Percentiles rank a stretch among this genome's conserved stretches.
These are phyloP conservation scores for Cynara cardunculus DNA, from an alignment of 129 eudicot genomes.

Conservation along the genomic window DNA sequence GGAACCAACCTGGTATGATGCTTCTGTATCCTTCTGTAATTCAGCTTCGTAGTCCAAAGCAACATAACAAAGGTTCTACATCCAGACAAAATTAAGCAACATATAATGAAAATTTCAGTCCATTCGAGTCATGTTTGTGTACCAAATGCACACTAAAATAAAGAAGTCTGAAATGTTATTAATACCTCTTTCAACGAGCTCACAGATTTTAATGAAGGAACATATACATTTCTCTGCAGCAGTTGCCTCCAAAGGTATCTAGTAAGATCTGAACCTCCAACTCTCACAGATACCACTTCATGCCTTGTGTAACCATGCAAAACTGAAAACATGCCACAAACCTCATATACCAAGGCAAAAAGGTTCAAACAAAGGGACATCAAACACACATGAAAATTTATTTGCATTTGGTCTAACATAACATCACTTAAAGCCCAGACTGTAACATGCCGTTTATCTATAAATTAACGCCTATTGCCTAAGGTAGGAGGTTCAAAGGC, in stretches of 20 bases:
- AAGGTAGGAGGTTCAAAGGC: background rate
- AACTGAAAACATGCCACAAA: slow-evolving; percentile 31
- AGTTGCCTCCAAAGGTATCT: slow-evolving; percentile 34
- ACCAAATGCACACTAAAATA: background rate
- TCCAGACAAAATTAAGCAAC: slow-evolving; percentile 10
- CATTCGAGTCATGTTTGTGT: background rate
- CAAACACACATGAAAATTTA: background rate
- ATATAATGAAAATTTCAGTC: background rate
- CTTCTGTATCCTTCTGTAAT: slow-evolving; percentile 47
- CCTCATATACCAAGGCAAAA: background rate
- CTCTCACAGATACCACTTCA: slow-evolving; percentile 57
- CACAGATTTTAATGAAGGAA: slow-evolving; percentile 48
- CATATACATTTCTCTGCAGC: slow-evolving; percentile 47
- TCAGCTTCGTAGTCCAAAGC: slow-evolving; percentile 71
- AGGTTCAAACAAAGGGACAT: background rate
- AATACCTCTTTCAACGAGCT: slow-evolving; percentile 65
- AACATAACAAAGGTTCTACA: slow-evolving; percentile 65
- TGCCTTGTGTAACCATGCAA: slow-evolving; percentile 34
- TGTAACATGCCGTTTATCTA: background rate
- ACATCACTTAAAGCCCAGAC: background rate
- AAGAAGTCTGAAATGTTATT: background rate
- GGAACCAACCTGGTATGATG: slow-evolving; percentile 39
- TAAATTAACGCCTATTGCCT: background rate
- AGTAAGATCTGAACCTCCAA: background rate
- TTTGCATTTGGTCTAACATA: background rate